These are phyloP conservation scores for Cucumis hystrix DNA, from an alignment of 306 rosid genomes.

Conservation along the genomic window DNA sequence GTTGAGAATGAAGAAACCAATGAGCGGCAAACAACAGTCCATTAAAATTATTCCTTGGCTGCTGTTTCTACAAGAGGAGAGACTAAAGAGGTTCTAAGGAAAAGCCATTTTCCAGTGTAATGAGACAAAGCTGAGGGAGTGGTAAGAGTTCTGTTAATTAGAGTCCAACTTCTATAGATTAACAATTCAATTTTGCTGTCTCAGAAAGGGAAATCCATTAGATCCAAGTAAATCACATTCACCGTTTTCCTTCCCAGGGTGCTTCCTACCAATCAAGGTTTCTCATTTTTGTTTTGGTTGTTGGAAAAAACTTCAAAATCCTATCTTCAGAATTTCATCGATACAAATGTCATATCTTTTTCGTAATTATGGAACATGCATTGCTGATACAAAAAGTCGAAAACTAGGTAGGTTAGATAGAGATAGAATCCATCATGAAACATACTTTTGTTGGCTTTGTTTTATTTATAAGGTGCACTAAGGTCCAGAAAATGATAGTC, in stretches of 20 bases:
- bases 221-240: not conserved
- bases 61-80: not conserved
- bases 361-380: not conserved
- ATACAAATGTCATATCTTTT: not conserved
- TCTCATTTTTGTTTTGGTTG: not conserved
- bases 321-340: not conserved
- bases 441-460: not conserved
- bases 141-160: not conserved
- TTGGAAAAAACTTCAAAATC: not conserved
- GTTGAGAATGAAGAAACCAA: slow-evolving; percentile 37
- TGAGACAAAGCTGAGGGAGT: not conserved
- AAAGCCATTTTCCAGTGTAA: not conserved
- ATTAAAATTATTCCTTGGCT: not conserved
- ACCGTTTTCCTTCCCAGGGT: not conserved
- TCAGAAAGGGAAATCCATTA: not conserved
- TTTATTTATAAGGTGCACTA: not conserved
- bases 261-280: not conserved
- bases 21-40: slow-evolving; percentile 36
- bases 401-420: not conserved
- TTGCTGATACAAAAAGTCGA: not conserved
- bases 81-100: not conserved
- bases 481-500: not conserved
- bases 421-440: not conserved
- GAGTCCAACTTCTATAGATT: not conserved
- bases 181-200: not conserved